Percentiles rank a stretch among this genome's conserved stretches.
These are phyloP conservation scores for Yamadazyma dushanensis DNA, from an alignment of 1,139 yeast genomes.

Conservation along the genomic window DNA sequence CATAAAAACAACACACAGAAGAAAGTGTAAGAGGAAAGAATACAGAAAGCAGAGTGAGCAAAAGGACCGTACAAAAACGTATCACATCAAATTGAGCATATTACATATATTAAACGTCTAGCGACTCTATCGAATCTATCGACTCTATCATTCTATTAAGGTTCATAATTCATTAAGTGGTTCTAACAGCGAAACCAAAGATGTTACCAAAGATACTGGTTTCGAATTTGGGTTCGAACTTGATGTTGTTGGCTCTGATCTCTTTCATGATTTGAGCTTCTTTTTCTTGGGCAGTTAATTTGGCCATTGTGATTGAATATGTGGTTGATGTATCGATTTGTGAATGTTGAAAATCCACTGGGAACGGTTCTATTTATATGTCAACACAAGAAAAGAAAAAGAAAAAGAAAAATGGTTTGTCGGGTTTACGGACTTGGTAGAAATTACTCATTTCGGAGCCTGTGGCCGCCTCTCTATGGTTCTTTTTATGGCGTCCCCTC, in stretches of 20 bases:
- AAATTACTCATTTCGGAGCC: conserved; percentile 6
- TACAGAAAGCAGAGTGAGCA: no score
- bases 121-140: not conserved
- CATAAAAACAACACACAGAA: not conserved
- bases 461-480: conserved; percentile 4
- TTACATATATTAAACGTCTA: not conserved
- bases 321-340: not conserved
- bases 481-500: conserved; percentile 5
- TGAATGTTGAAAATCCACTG: no score
- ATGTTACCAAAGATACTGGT: conserved; percentile 46
- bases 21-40: no score
- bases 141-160: conserved; percentile 11
- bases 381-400: not conserved
- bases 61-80: no score
- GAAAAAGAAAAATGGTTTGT: conserved; percentile 1
- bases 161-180: conserved; percentile 7
- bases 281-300: conserved; percentile 43
- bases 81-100: no score
- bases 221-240: conserved; percentile 44
- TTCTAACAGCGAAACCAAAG: conserved; percentile 37
- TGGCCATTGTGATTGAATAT: conserved; percentile 12
- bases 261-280: conserved; percentile 52
- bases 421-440: conserved; percentile 12
- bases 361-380: conserved; percentile 12
- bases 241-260: conserved; percentile 36